Evolutionary conservation across 177 flowering plant genomes (phyloP), one percentile per base, ranked within the genome.

Genomic region (Vitis hybrid): DNA sequence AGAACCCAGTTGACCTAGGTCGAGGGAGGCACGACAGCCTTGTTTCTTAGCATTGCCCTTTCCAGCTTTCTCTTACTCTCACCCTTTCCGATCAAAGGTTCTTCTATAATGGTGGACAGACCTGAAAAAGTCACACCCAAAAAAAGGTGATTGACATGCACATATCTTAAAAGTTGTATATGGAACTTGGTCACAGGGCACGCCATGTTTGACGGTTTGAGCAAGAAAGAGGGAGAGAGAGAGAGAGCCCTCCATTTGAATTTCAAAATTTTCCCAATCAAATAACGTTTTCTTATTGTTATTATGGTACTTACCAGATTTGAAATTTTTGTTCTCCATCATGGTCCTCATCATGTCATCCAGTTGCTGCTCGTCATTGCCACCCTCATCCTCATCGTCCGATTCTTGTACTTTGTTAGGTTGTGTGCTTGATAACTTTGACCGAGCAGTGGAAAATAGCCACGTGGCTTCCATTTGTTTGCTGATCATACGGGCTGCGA

Each of bases 391-490:
- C 52, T 59, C 74, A 50, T 65, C 73, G 19, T 57, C 46, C 8
- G 51, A 48, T 60, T 70, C 72, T n/a, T 66, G 52, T 21, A 19
- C 70, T n/a, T 71, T 40, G 1, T 56, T 60, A 40, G 35, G 63
- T 11, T 52, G 51, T 57, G 58, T 18, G 32, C 7, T 64, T 19
- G 48, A 18, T 9, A 3, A 50, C 70, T 67, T 76, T 19, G 76
- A 51, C 65, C 68, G 67, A 3, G 82, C 78, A n/a, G 40, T 40
- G 3, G 80, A 79, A 59, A 92, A 92, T 0, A 92, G 77, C 90
- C 96, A 91, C 7, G 92, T 82, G 32, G 87, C 83, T 1, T 75
- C 80, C 88, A 91, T 89, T 76, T 91, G 96, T 72, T 88, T 90
- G 75, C 78, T 81, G 69, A 91, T 83, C 92, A 92, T 79, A 3